These are phyloP conservation scores for Azolla pinnata DNA, from an alignment of 75 land plant genomes.

Conservation along the genomic window DNA sequence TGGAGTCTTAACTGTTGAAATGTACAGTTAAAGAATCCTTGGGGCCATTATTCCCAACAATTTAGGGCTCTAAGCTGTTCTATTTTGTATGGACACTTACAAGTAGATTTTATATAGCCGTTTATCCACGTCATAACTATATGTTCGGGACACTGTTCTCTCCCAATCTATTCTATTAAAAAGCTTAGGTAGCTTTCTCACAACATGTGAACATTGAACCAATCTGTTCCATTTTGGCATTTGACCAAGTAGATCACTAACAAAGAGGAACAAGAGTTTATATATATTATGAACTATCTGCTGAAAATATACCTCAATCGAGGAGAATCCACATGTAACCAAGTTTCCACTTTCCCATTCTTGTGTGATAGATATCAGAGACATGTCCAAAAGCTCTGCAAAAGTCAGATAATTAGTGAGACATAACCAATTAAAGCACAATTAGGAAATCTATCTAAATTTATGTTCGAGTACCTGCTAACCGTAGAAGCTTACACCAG, in stretches of 20 bases:
- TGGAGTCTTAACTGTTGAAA: no score
- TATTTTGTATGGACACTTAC: no score
- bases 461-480: neutral
- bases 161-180: neutral
- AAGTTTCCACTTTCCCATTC: slow-evolving; percentile 89
- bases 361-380: slow-evolving; percentile 63
- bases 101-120: no score
- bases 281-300: neutral
- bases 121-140: no score
- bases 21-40: no score
- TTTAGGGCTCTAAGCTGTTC: no score
- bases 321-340: slow-evolving; percentile 54
- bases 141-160: slow-evolving; percentile 2
- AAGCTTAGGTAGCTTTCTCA: neutral
- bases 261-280: no score
- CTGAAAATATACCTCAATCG: slow-evolving; percentile 55
- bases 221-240: no score
- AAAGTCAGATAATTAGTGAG: neutral
- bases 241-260: no score
- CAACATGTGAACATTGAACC: neutral
- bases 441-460: neutral
- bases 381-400: slow-evolving; percentile 85
- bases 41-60: no score
- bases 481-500: slow-evolving; percentile 8
- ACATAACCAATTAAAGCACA: neutral